phyloP scores from a whole-genome alignment of 2,329 filamentous ascomycete species.

The Xylariaceae sp. region DNA sequence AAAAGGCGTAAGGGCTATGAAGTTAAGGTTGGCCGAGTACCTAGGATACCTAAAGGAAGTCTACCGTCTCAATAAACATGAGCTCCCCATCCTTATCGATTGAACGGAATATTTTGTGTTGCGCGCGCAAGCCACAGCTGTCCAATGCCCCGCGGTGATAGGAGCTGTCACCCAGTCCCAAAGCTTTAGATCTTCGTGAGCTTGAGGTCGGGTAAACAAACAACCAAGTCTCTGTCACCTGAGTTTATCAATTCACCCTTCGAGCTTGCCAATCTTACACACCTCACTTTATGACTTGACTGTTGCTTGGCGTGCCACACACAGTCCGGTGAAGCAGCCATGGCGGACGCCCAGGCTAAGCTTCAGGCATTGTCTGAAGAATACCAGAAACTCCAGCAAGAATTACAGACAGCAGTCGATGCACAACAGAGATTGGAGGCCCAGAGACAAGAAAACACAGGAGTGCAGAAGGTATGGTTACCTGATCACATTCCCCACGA shows the following conservation, averaged over 20 bases:
- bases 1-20: too few species aligned
- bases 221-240: not conserved
- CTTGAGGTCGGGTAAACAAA: too few species aligned
- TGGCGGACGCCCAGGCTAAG: slow-evolving; percentile 72
- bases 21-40: too few species aligned
- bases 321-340: slow-evolving; percentile 31
- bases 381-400: slow-evolving; percentile 82
- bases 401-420: slow-evolving; percentile 72
- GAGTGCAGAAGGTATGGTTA: slow-evolving; percentile 69
- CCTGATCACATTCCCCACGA: not conserved
- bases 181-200: too few species aligned
- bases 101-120: too few species aligned
- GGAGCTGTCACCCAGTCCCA: too few species aligned
- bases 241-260: not conserved
- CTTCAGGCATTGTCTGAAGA: slow-evolving; percentile 84
- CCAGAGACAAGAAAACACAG: slow-evolving; percentile 88
- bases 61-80: too few species aligned
- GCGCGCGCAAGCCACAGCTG: too few species aligned
- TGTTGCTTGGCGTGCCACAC: not conserved
- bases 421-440: slow-evolving; percentile 90
- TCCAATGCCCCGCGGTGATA: too few species aligned
- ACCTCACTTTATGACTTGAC: not conserved
- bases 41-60: too few species aligned
- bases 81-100: too few species aligned
- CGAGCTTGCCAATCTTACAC: not conserved